These are phyloP conservation scores for Toxoplasma gondii DNA, from an alignment of 169 alveolate species.

Conservation along the genomic window DNA sequence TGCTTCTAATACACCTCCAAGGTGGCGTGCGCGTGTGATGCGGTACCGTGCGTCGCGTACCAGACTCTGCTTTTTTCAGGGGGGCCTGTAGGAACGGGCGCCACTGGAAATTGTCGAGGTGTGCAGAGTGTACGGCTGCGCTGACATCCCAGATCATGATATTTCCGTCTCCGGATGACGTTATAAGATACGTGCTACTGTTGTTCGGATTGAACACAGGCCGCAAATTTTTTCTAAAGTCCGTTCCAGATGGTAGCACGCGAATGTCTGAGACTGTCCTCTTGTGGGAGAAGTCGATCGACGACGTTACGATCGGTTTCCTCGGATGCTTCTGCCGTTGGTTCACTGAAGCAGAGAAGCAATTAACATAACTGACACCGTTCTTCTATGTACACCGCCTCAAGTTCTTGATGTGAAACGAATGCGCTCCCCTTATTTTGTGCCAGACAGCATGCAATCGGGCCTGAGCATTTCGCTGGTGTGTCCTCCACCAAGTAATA, in stretches of 20 bases:
- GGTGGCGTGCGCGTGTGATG: too few species aligned
- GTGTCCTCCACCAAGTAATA: too few species aligned
- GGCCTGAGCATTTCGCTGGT: too few species aligned
- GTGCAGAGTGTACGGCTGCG: constrained; percentile 50
- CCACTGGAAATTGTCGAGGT: constrained; percentile 48
- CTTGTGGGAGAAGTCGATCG: constrained; percentile 61
- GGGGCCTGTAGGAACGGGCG: constrained; percentile 57
- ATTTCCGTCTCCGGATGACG: constrained; percentile 54
- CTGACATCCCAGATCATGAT: constrained; percentile 53
- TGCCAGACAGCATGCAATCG: too few species aligned
- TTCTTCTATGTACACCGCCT: too few species aligned
- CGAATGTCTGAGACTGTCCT: constrained; percentile 49
- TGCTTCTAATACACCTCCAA: too few species aligned
- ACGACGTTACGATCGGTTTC: constrained; percentile 43
- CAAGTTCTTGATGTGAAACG: too few species aligned
- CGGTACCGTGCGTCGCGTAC: not conserved
- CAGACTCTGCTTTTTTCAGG: constrained; percentile 52
- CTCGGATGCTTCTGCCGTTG: constrained; percentile 40
- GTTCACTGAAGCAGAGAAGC: not conserved
- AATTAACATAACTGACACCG: not conserved
- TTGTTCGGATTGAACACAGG: constrained; percentile 43
- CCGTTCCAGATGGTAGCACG: constrained; percentile 37
- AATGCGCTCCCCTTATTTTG: too few species aligned
- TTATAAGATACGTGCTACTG: constrained; percentile 5
- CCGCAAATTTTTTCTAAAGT: constrained; percentile 35